A percentile compares a stretch with the other conserved stretches of the same genome.
Conservation (phyloP, 306 rosid genomes). For the Dryas octopetala region DNA sequence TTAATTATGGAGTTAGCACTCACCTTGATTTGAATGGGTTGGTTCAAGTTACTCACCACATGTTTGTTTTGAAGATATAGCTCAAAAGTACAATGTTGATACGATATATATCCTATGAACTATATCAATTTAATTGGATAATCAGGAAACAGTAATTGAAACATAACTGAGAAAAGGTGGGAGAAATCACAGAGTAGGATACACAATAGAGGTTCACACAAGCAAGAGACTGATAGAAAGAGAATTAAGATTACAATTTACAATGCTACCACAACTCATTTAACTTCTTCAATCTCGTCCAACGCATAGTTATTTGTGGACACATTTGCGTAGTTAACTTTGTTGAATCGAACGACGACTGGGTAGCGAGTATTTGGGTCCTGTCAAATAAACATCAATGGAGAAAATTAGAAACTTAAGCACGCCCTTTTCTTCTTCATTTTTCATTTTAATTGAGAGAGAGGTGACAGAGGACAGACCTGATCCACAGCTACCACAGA, state of each 20-base stretch:
- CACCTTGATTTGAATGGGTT: too few species aligned
- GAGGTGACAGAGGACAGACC: constrained; percentile 35
- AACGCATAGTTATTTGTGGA: constrained; percentile 89
- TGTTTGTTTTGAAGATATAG: not conserved
- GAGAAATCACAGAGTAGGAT: constrained; percentile 45
- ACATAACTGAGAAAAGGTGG: constrained; percentile 6
- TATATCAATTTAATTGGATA: not conserved
- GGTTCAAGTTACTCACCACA: not conserved
- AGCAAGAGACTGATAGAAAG: constrained; percentile 38
- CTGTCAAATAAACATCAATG: constrained; percentile 30
- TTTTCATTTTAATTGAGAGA: not conserved
- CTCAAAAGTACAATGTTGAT: not conserved
- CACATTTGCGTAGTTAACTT: constrained; percentile 83
- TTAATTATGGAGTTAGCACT: not conserved
- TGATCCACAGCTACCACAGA: constrained; percentile 88
- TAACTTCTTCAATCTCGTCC: constrained; percentile 76
- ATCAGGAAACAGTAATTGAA: constrained; percentile 19
- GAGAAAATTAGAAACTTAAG: constrained; percentile 9
- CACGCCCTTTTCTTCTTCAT: not conserved
- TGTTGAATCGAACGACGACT: constrained; percentile 81
- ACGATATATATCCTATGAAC: not conserved
- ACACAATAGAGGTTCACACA: constrained; percentile 39
- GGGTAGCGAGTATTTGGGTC: constrained; percentile 83
- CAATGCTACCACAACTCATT: constrained; percentile 37
- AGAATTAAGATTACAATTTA: constrained; percentile 40